Conservation (phyloP, 192 early-diverging fungal species). For the Coemansia reversa region DNA sequence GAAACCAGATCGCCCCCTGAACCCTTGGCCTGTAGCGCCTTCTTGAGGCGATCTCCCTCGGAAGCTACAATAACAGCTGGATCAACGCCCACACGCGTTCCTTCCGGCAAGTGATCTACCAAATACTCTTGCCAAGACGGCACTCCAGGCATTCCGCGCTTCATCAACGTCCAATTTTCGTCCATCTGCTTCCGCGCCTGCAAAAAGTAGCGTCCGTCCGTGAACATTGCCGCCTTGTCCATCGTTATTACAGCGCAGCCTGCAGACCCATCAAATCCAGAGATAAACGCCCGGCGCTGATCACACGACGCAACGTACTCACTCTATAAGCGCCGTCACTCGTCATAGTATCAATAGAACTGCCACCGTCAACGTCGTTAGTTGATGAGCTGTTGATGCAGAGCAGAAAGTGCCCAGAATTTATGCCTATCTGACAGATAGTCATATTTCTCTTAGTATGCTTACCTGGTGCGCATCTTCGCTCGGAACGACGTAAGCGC, state of each 20-base stretch:
- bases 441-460: no score
- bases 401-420: no score
- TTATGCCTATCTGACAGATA: no score
- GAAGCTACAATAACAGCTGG: slow-evolving; percentile 77
- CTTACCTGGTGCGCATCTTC: slow-evolving; percentile 95
- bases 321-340: slow-evolving; percentile 57
- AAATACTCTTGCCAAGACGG: slow-evolving; percentile 91
- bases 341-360: background rate
- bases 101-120: slow-evolving; percentile 63
- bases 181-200: slow-evolving; percentile 93
- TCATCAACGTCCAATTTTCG: slow-evolving; percentile 92
- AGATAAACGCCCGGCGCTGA: slow-evolving; percentile 85
- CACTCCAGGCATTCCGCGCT: slow-evolving; percentile 81
- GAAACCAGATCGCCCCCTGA: slow-evolving; percentile 61
- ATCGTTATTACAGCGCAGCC: slow-evolving; percentile 85
- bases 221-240: slow-evolving; percentile 84
- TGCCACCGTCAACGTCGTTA: background rate
- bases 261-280: slow-evolving; percentile 97
- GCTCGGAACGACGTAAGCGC: slow-evolving; percentile 78
- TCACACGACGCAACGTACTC: slow-evolving; percentile 94
- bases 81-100: slow-evolving; percentile 89
- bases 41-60: slow-evolving; percentile 60
- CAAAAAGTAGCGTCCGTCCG: slow-evolving; percentile 97
- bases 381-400: no score
- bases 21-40: slow-evolving; percentile 56